Evolutionary conservation across 257 asterid species (phyloP).

Genomic region (Leonotis leonurus): DNA sequence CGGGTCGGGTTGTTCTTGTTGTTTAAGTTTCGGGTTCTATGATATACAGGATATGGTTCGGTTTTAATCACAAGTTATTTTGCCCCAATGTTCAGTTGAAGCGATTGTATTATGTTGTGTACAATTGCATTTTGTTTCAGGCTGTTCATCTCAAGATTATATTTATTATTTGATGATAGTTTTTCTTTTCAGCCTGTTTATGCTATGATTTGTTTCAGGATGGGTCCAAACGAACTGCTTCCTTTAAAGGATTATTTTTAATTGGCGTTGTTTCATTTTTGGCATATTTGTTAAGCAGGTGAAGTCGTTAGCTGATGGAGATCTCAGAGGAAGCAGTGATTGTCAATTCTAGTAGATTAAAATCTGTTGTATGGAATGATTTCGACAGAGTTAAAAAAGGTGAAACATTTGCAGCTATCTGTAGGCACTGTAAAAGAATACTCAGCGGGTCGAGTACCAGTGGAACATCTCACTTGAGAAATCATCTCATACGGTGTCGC

Average conservation of each 20-base stretch:
- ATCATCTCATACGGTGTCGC: conserved; percentile 84
- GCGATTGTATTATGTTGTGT: background rate
- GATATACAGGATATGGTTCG: background rate
- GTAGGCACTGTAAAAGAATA: conserved; percentile 80
- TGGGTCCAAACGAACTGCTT: background rate
- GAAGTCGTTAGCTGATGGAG: conserved; percentile 43
- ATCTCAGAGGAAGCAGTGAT: conserved; percentile 58
- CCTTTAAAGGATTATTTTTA: background rate
- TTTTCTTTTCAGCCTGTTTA: background rate
- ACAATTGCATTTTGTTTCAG: background rate
- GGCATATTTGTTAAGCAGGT: conserved; percentile 7
- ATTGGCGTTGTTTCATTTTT: background rate
- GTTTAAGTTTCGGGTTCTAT: conserved; percentile 14
- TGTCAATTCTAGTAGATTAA: conserved; percentile 76
- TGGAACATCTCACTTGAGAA: conserved; percentile 90
- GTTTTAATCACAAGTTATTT: background rate
- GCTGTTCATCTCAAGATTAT: background rate
- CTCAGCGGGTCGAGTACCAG: conserved; percentile 95
- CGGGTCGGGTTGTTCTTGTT: conserved; percentile 28
- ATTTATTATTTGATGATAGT: background rate
- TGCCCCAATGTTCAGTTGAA: conserved; percentile 1
- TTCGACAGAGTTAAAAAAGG: conserved; percentile 88
- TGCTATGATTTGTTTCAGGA: background rate
- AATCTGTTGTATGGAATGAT: conserved; percentile 91
- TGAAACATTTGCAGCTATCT: conserved; percentile 68